phyloP scores from a whole-genome alignment of 371 early-diverging fungal species.

The Mucor saturninus region DNA sequence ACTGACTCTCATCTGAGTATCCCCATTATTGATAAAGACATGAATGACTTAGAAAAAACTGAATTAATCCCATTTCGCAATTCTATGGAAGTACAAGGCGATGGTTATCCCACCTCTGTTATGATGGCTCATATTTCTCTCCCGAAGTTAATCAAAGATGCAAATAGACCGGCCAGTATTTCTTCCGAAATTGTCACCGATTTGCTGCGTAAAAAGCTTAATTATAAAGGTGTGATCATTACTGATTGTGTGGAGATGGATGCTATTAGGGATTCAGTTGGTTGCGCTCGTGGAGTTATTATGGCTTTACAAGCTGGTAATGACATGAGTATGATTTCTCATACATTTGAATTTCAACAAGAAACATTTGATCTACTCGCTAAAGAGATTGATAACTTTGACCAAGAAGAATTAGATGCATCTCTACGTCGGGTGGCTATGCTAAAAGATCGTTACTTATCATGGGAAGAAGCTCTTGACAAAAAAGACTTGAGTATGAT shows the following conservation, averaged over 20 bases:
- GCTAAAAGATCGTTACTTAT: conserved; percentile 42
- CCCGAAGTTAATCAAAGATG: conserved; percentile 37
- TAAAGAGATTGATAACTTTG: conserved; percentile 20
- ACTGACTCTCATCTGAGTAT: conserved; percentile 56
- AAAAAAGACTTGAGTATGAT: conserved; percentile 23
- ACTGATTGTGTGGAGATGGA: conserved; percentile 63
- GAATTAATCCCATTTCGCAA: conserved; percentile 50
- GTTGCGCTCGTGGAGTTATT: conserved; percentile 38
- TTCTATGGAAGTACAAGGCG: conserved; percentile 25
- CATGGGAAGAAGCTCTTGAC: conserved; percentile 30
- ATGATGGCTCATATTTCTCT: conserved; percentile 57
- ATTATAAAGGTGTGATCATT: conserved; percentile 52
- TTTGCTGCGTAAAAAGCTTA: conserved; percentile 37
- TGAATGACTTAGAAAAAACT: conserved; percentile 37
- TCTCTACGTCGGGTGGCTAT: conserved; percentile 42
- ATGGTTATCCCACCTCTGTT: conserved; percentile 41
- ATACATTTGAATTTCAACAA: conserved; percentile 42
- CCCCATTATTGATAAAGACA: conserved; percentile 50
- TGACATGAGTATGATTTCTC: conserved; percentile 57
- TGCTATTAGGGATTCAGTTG: conserved; percentile 50
- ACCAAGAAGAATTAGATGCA: conserved; percentile 15
- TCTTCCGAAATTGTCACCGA: conserved; percentile 41
- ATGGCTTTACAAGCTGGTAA: conserved; percentile 53
- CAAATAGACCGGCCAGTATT: conserved; percentile 37
- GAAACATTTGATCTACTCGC: conserved; percentile 33